Evolutionary conservation across 352 stramenopile genomes (phyloP).

Genomic region (Pythium brachiatum): DNA sequence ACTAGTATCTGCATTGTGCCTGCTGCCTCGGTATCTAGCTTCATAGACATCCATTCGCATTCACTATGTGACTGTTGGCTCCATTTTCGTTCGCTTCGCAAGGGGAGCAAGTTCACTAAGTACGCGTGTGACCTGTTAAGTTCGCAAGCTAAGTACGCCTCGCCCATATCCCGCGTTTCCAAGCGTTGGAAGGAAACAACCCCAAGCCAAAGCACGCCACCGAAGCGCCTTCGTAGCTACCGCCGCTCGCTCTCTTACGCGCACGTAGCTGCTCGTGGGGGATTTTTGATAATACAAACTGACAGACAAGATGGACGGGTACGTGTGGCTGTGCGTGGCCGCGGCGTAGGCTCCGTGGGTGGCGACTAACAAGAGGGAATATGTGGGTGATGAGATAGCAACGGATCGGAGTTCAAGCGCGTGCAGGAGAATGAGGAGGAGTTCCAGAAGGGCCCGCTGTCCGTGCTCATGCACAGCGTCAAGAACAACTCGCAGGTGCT

Average conservation of each 20-base stretch:
- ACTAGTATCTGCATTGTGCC: background rate
- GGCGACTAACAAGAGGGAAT: background rate
- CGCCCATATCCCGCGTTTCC: background rate
- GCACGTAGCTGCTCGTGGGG: background rate
- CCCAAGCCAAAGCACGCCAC: background rate
- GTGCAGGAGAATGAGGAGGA: conserved; percentile 90
- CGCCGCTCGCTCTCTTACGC: background rate
- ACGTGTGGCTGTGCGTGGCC: background rate
- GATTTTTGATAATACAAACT: background rate
- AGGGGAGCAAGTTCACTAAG: background rate
- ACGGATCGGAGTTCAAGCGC: conserved; percentile 70
- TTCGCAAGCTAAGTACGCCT: background rate
- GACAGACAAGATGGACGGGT: conserved; percentile 3
- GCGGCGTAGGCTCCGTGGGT: background rate
- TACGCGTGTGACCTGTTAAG: background rate
- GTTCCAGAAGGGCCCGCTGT: conserved; percentile 96
- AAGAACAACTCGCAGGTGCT: conserved; percentile 98
- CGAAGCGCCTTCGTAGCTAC: background rate
- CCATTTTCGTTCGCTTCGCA: background rate
- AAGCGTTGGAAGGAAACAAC: conserved; percentile 5
- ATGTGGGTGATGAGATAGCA: conserved; percentile 17
- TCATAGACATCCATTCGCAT: conserved; percentile 4
- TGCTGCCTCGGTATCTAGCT: background rate
- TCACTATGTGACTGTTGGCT: background rate
- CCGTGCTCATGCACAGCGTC: conserved; percentile 97